phyloP scores from a whole-genome alignment of 371 early-diverging fungal genomes.

The Smittium culicis region DNA sequence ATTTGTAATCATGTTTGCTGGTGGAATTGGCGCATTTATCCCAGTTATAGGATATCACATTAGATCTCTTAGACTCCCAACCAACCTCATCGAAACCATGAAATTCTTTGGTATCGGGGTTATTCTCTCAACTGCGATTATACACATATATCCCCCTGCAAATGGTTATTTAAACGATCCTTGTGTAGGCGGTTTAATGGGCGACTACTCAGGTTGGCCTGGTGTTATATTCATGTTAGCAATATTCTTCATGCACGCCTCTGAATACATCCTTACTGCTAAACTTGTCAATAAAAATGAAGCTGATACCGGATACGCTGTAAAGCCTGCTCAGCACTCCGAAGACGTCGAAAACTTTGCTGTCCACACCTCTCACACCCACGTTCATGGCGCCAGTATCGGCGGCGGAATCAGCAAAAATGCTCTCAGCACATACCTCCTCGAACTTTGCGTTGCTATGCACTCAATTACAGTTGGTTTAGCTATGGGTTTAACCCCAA shows the following conservation, averaged over 20 bases:
- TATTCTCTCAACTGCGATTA: constrained; percentile 61
- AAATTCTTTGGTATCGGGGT: constrained; percentile 65
- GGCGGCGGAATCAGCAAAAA: no score
- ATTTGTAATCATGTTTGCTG: constrained; percentile 34
- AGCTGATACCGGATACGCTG: constrained; percentile 9
- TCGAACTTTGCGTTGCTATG: constrained; percentile 71
- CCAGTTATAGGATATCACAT: constrained; percentile 26
- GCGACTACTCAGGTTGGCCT: constrained; percentile 29
- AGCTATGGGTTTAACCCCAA: constrained; percentile 51
- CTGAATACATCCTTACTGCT: constrained; percentile 25
- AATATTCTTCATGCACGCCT: constrained; percentile 38
- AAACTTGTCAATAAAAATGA: constrained; percentile 17
- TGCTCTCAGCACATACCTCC: constrained; percentile 30
- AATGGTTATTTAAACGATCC: constrained; percentile 31
- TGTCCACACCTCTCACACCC: constrained; percentile 31
- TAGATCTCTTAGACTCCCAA: constrained; percentile 24
- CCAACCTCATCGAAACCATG: constrained; percentile 20
- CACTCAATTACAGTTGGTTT: constrained; percentile 82
- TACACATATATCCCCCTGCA: constrained; percentile 51
- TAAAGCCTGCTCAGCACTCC: constrained; percentile 5
- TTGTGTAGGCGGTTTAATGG: constrained; percentile 29
- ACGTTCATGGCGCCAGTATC: constrained; percentile 30
- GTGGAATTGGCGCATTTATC: constrained; percentile 33
- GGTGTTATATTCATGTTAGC: constrained; percentile 41
- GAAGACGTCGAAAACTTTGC: constrained; percentile 4